A percentile compares a stretch with the other conserved stretches of the same genome.
phyloP scores from a whole-genome alignment of 1,139 yeast genomes.

The Wickerhamomyces sp. region DNA sequence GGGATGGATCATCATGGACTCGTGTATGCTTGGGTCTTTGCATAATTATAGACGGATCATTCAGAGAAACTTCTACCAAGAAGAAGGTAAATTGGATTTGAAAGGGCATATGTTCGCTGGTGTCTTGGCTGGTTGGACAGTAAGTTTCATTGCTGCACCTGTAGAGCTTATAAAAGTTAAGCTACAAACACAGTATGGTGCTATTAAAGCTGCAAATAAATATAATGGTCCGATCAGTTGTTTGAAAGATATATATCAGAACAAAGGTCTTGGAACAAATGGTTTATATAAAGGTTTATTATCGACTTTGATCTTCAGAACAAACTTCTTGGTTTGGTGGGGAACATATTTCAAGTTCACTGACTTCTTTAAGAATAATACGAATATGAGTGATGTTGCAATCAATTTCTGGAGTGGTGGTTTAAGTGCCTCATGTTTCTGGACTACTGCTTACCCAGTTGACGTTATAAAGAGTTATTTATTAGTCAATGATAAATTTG shows the following conservation, averaged over 20 bases:
- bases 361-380: slow-evolving; percentile 58
- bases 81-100: slow-evolving; percentile 58
- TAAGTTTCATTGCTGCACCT: slow-evolving; percentile 91
- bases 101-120: slow-evolving; percentile 78
- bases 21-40: slow-evolving; percentile 81
- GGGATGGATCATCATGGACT: slow-evolving; percentile 94
- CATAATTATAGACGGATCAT: slow-evolving; percentile 70
- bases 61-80: slow-evolving; percentile 57
- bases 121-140: slow-evolving; percentile 79
- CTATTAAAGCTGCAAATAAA: slow-evolving; percentile 44
- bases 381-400: slow-evolving; percentile 59
- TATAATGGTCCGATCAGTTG: slow-evolving; percentile 83
- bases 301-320: slow-evolving; percentile 85
- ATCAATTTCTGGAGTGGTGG: slow-evolving; percentile 93
- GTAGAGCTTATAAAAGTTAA: slow-evolving; percentile 87
- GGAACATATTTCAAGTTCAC: slow-evolving; percentile 84
- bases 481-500: slow-evolving; percentile 71
- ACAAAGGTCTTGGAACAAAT: slow-evolving; percentile 49
- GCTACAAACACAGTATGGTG: slow-evolving; percentile 85
- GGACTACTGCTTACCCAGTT: slow-evolving; percentile 87
- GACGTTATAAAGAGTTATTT: slow-evolving; percentile 88
- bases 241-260: slow-evolving; percentile 37
- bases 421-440: slow-evolving; percentile 69
- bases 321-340: slow-evolving; percentile 92
- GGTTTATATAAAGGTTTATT: slow-evolving; percentile 75